These are phyloP conservation scores for Podospora fimiseda DNA, from an alignment of 495 filamentous ascomycete genomes.

Conservation along the genomic window DNA sequence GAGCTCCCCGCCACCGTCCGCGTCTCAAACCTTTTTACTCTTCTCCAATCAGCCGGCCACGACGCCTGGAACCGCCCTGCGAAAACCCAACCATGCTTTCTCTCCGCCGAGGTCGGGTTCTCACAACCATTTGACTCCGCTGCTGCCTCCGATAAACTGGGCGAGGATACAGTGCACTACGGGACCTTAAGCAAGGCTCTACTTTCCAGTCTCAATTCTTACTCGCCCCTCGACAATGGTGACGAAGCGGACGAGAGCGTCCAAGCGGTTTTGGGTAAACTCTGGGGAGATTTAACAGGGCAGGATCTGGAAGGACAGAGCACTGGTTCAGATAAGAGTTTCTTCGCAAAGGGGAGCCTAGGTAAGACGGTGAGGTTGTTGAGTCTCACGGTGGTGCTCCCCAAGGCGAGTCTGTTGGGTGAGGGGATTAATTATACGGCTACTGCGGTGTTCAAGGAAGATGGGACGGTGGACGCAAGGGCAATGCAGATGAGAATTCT, in stretches of 20 bases:
- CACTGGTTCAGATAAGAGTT: neutral
- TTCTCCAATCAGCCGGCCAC: slow-evolving; percentile 29
- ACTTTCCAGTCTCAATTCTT: slow-evolving; percentile 22
- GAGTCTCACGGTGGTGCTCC: slow-evolving; percentile 37
- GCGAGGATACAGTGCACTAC: slow-evolving; percentile 55
- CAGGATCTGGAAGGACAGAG: slow-evolving; percentile 1
- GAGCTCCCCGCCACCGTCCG: slow-evolving; percentile 36
- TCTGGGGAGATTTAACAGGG: slow-evolving; percentile 9
- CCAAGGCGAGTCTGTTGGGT: slow-evolving; percentile 50
- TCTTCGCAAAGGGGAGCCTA: slow-evolving; percentile 21
- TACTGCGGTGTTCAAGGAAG: slow-evolving; percentile 26
- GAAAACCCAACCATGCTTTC: slow-evolving; percentile 46
- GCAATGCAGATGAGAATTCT: slow-evolving; percentile 25
- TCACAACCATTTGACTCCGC: slow-evolving; percentile 40
- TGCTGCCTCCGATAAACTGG: slow-evolving; percentile 41
- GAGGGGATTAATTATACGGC: slow-evolving; percentile 38
- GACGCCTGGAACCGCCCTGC: slow-evolving; percentile 52
- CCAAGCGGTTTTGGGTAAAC: neutral
- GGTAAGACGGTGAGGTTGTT: slow-evolving; percentile 26
- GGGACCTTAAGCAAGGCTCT: slow-evolving; percentile 52
- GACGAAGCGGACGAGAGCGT: neutral
- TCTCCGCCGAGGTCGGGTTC: slow-evolving; percentile 48
- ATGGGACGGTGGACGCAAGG: slow-evolving; percentile 21
- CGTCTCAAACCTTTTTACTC: slow-evolving; percentile 46
- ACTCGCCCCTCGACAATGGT: slow-evolving; percentile 14